Percentiles rank a stretch among this genome's conserved stretches.
Evolutionary conservation across 805 yeast genomes (phyloP).

Genomic region (Wickerhamiella siamensis): DNA sequence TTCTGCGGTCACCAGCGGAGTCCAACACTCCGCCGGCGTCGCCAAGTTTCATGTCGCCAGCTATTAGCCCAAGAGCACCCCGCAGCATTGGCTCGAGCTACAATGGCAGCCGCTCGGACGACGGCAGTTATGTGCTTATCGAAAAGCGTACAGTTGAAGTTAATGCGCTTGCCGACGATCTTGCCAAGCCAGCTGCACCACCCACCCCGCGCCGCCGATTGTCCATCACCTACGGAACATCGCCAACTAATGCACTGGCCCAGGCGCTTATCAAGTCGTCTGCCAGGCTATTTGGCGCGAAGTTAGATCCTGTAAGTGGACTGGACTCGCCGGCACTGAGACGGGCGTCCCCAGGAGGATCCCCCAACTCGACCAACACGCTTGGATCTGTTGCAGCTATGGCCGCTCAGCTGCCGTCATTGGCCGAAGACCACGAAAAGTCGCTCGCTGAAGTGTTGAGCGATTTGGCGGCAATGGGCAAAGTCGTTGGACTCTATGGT

Average conservation of each 20-base stretch:
- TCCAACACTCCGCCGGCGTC: neutral
- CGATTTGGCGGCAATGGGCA: constrained; percentile 73
- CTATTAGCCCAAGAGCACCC: neutral
- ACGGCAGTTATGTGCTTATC: constrained; percentile 63
- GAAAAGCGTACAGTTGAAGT: constrained; percentile 93
- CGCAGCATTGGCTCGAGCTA: neutral
- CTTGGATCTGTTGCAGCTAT: neutral
- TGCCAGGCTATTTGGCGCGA: constrained; percentile 62
- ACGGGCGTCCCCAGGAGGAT: neutral
- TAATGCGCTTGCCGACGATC: constrained; percentile 87
- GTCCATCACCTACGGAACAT: constrained; percentile 26
- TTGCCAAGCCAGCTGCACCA: constrained; percentile 32
- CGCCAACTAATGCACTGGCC: constrained; percentile 76
- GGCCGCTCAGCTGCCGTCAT: constrained; percentile 5
- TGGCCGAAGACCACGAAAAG: constrained; percentile 16
- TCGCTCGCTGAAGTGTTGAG: constrained; percentile 36
- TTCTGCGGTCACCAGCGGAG: neutral
- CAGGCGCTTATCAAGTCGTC: constrained; percentile 82
- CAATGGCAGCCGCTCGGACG: neutral
- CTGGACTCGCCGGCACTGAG: neutral
- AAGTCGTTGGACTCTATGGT: constrained; percentile 76
- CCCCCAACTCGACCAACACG: neutral
- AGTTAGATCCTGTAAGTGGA: constrained; percentile 9
- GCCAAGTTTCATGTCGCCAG: neutral
- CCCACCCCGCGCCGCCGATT: constrained; percentile 18